Evolutionary conservation across 306 rosid species (phyloP).

Genomic region (Albizia julibrissin): DNA sequence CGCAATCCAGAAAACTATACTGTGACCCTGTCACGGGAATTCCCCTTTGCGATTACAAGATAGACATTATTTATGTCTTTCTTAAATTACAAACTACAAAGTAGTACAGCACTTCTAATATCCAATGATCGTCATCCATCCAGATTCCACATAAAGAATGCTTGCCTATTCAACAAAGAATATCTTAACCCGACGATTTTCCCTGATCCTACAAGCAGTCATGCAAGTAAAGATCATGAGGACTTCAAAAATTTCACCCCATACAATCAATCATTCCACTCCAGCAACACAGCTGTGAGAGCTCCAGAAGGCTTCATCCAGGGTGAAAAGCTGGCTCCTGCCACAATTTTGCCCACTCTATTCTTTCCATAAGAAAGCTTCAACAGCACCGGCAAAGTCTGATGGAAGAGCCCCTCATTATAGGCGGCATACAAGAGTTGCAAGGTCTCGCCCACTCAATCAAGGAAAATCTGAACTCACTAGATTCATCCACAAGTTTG

Average conservation of each 20-base stretch:
- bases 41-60: neutral
- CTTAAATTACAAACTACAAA: conserved; percentile 26
- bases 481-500: conserved; percentile 85
- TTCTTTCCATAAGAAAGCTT: conserved; percentile 12
- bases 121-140: conserved; percentile 36
- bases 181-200: conserved; percentile 30
- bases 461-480: conserved; percentile 63
- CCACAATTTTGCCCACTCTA: conserved; percentile 21
- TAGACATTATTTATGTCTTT: conserved; percentile 28
- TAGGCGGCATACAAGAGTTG: conserved; percentile 28
- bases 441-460: conserved; percentile 36
- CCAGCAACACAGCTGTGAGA: conserved; percentile 23
- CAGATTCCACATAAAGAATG: conserved; percentile 48
- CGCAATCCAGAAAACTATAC: neutral
- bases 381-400: neutral
- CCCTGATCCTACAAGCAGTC: conserved; percentile 29
- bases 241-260: conserved; percentile 20
- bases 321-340: conserved; percentile 24
- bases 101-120: conserved; percentile 24
- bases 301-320: conserved; percentile 34
- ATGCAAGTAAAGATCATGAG: neutral
- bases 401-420: conserved; percentile 21
- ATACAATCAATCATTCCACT: neutral
- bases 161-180: conserved; percentile 44
- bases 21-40: conserved; percentile 17